Conservation (phyloP, 805 yeast genomes). For the Candida ponderosae region DNA sequence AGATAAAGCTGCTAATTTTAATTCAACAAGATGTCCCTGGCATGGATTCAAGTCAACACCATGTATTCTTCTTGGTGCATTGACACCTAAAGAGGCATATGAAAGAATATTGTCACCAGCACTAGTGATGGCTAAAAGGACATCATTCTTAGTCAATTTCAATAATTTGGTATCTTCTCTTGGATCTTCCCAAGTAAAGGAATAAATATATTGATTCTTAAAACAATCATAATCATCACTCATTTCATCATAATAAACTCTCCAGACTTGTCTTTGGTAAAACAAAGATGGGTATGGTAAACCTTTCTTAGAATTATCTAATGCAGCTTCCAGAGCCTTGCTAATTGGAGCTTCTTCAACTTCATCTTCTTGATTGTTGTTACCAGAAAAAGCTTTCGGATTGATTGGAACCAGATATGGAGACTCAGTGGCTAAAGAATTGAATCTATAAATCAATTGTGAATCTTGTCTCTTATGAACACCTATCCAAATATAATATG, state of each 20-base stretch:
- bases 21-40: slow-evolving; percentile 73
- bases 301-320: slow-evolving; percentile 50
- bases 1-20: slow-evolving; percentile 66
- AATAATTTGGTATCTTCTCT: slow-evolving; percentile 67
- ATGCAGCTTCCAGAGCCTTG: slow-evolving; percentile 76
- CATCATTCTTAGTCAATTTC: slow-evolving; percentile 53
- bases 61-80: slow-evolving; percentile 70
- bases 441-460: slow-evolving; percentile 44
- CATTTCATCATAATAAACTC: slow-evolving; percentile 72
- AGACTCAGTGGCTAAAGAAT: slow-evolving; percentile 72
- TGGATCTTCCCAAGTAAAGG: slow-evolving; percentile 91
- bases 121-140: slow-evolving; percentile 75
- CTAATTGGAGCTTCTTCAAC: slow-evolving; percentile 31
- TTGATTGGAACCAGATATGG: slow-evolving; percentile 64
- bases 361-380: slow-evolving; percentile 8
- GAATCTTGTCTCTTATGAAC: slow-evolving; percentile 50
- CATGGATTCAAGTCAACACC: slow-evolving; percentile 82
- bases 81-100: slow-evolving; percentile 56
- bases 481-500: slow-evolving; percentile 81
- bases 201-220: slow-evolving; percentile 73
- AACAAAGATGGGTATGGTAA: slow-evolving; percentile 76
- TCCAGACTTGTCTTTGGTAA: slow-evolving; percentile 70
- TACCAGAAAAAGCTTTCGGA: slow-evolving; percentile 12
- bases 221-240: slow-evolving; percentile 63
- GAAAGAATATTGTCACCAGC: slow-evolving; percentile 80